Evolutionary conservation across 768 basidiomycete genomes (phyloP).

Genomic region (Hygrocybe punicea): DNA sequence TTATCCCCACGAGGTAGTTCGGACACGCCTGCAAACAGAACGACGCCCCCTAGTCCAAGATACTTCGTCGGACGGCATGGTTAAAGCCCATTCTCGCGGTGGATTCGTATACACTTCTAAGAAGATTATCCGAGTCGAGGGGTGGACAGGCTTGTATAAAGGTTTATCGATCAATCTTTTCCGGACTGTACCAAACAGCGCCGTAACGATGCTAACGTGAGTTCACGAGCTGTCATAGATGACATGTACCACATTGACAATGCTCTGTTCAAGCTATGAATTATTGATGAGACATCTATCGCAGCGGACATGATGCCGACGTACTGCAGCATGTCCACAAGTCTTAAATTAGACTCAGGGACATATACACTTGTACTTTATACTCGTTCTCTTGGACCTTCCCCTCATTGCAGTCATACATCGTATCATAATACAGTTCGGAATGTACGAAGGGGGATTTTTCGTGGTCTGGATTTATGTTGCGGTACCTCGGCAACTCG

Average conservation of each 20-base stretch:
- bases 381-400: not conserved
- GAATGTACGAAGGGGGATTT: not conserved
- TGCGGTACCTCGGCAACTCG: no score
- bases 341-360: not conserved
- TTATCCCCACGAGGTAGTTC: slow-evolving; percentile 97
- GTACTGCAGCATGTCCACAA: not conserved
- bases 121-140: slow-evolving; percentile 75
- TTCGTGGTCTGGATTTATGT: not conserved
- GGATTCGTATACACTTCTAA: slow-evolving; percentile 73
- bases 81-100: slow-evolving; percentile 50
- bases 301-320: slow-evolving; percentile 29
- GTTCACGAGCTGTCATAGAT: slow-evolving; percentile 16
- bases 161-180: slow-evolving; percentile 93
- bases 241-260: not conserved
- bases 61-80: slow-evolving; percentile 58
- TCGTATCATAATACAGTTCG: not conserved
- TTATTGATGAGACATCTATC: slow-evolving; percentile 52
- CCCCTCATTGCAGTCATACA: not conserved
- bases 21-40: slow-evolving; percentile 94
- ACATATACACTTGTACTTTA: not conserved
- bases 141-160: slow-evolving; percentile 86
- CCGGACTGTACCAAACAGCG: slow-evolving; percentile 93
- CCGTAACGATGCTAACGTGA: slow-evolving; percentile 93
- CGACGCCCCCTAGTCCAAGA: slow-evolving; percentile 60
- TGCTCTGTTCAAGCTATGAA: slow-evolving; percentile 41